Conservation (phyloP, 306 rosid genomes). For the Acacia acuminata region DNA sequence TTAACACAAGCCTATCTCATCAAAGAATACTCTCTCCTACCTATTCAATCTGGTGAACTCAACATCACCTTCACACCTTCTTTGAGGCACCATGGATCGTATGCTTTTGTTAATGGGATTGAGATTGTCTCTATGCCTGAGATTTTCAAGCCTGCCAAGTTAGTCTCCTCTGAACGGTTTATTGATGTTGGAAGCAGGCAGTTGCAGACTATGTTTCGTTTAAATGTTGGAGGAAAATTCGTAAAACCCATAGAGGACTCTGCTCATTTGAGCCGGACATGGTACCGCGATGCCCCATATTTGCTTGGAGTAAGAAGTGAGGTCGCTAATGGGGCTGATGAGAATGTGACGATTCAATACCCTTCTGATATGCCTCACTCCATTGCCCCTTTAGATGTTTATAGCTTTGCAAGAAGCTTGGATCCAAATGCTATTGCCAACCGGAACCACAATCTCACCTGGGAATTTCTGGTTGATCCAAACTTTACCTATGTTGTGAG, state of each 20-base stretch:
- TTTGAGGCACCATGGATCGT: conserved; percentile 25
- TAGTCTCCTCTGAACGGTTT: conserved; percentile 24
- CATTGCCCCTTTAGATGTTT: conserved; percentile 47
- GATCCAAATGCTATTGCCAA: conserved; percentile 33
- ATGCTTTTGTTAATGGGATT: conserved; percentile 51
- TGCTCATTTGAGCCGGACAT: conserved; percentile 35
- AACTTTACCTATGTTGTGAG: conserved; percentile 53
- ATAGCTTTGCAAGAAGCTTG: conserved; percentile 47
- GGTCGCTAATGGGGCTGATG: conserved; percentile 26
- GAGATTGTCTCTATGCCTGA: conserved; percentile 48
- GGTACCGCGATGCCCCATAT: conserved; percentile 50
- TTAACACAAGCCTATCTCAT: conserved; percentile 49
- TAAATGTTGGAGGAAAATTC: conserved; percentile 50
- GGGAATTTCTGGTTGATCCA: conserved; percentile 48
- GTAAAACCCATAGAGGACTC: conserved; percentile 41
- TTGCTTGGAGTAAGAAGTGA: conserved; percentile 40
- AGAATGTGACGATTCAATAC: conserved; percentile 36
- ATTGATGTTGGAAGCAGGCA: conserved; percentile 27
- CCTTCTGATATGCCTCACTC: conserved; percentile 24
- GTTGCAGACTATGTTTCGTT: conserved; percentile 49
- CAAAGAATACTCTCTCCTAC: conserved; percentile 40
- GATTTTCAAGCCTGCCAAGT: conserved; percentile 23
- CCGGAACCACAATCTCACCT: conserved; percentile 45
- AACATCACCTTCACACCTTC: conserved; percentile 45
- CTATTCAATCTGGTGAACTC: conserved; percentile 34